phyloP scores from a whole-genome alignment of 306 rosid genomes.

The Sicyos baderoa region DNA sequence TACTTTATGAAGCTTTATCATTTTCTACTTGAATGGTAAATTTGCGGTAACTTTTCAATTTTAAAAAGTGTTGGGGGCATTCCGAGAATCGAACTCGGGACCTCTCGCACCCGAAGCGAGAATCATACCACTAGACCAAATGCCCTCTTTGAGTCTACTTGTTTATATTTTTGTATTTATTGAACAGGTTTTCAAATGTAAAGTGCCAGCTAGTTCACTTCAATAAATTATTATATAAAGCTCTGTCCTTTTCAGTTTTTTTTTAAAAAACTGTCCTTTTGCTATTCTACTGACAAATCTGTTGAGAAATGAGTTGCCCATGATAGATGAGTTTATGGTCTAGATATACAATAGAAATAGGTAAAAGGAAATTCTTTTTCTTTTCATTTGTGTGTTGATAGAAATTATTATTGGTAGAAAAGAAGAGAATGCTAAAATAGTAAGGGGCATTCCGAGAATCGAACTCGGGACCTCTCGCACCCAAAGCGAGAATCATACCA shows the following conservation, averaged over 20 bases:
- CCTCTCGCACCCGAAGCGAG: conserved; percentile 20
- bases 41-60: not conserved
- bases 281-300: not conserved
- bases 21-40: not conserved
- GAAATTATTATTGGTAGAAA: not conserved
- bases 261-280: not conserved
- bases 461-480: conserved; percentile 12
- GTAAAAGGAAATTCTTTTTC: not conserved
- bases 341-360: not conserved
- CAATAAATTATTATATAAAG: not conserved
- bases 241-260: not conserved
- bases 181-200: not conserved
- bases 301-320: not conserved
- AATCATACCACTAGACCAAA: conserved; percentile 19
- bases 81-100: conserved; percentile 14
- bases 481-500: conserved; percentile 15
- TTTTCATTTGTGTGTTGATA: not conserved
- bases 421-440: not conserved
- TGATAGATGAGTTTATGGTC: not conserved
- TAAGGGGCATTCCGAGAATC: conserved; percentile 10
- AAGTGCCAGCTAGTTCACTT: not conserved
- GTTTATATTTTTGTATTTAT: not conserved
- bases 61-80: not conserved
- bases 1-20: not conserved
- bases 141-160: not conserved